A percentile compares a stretch with the other conserved stretches of the same genome.
These are phyloP conservation scores for Pyricularia sp. DNA, from an alignment of 2,329 filamentous ascomycete species.

Conservation along the genomic window DNA sequence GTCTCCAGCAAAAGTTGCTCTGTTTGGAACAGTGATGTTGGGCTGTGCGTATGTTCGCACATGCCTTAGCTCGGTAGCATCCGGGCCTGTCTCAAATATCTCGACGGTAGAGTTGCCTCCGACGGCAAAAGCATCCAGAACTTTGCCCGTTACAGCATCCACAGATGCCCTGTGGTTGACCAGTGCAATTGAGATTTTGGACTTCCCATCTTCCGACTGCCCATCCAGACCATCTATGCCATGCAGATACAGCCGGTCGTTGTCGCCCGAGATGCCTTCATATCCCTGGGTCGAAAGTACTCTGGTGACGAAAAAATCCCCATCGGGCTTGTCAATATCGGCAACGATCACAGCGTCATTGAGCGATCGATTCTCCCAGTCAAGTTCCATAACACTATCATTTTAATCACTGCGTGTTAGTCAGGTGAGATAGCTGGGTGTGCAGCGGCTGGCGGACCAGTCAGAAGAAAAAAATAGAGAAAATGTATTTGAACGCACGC, in stretches of 20 bases:
- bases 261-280: conserved; percentile 19
- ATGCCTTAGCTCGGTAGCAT: conserved; percentile 13
- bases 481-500: conserved; percentile 10
- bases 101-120: conserved; percentile 13
- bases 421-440: background rate
- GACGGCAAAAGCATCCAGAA: conserved; percentile 9
- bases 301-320: conserved; percentile 12
- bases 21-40: conserved; percentile 16
- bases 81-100: conserved; percentile 10
- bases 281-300: conserved; percentile 17
- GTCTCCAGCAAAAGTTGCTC: conserved; percentile 13
- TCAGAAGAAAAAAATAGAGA: background rate
- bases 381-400: background rate
- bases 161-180: conserved; percentile 18
- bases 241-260: conserved; percentile 17
- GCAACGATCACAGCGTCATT: conserved; percentile 21
- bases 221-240: conserved; percentile 18
- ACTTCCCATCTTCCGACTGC: conserved; percentile 10
- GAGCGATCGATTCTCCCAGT: conserved; percentile 16
- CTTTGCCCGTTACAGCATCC: conserved; percentile 12
- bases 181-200: conserved; percentile 14
- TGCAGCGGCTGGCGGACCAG: background rate
- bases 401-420: background rate
- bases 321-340: conserved; percentile 20
- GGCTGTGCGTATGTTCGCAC: conserved; percentile 13